phyloP scores from a whole-genome alignment of 2,329 filamentous ascomycete species.

The Eutypella sp. region DNA sequence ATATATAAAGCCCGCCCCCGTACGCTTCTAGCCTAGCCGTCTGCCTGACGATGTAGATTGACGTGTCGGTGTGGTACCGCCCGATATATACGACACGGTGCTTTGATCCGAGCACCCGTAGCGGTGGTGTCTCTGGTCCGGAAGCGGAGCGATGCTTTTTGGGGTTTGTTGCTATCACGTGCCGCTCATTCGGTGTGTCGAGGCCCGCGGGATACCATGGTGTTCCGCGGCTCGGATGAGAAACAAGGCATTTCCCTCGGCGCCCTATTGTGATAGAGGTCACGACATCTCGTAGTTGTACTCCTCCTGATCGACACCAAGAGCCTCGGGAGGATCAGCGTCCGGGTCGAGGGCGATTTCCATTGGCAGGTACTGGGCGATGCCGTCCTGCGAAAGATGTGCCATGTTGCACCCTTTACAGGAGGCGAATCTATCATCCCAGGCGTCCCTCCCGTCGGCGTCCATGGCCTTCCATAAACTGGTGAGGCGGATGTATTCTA shows the following conservation, averaged over 20 bases:
- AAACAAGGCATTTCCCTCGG: too few relatives aligned
- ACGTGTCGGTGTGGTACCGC: background rate
- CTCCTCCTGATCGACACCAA: slow-evolving; percentile 18
- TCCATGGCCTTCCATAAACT: slow-evolving; percentile 18
- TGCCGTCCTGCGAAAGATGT: slow-evolving; percentile 9
- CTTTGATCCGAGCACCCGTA: background rate
- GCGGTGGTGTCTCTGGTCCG: background rate
- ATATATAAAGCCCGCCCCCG: background rate
- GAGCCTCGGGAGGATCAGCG: slow-evolving; percentile 24
- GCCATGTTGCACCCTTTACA: slow-evolving; percentile 8
- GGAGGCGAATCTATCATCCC: slow-evolving; percentile 16
- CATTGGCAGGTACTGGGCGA: slow-evolving; percentile 16
- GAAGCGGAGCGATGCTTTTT: background rate
- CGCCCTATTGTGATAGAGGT: background rate
- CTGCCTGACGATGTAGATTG: slow-evolving; percentile 5
- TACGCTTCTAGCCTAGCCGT: slow-evolving; percentile 5
- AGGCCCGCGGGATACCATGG: background rate
- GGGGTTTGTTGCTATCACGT: background rate
- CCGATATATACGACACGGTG: background rate
- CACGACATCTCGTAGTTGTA: slow-evolving; percentile 10
- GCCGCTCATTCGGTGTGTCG: background rate
- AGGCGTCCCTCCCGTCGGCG: slow-evolving; percentile 11
- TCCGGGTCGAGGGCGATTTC: slow-evolving; percentile 13
- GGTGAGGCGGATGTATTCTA: slow-evolving; percentile 14
- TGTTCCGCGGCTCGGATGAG: too few relatives aligned